These are phyloP conservation scores for Arctostaphylos glauca DNA, from an alignment of 148 eudicot species.

Conservation along the genomic window DNA sequence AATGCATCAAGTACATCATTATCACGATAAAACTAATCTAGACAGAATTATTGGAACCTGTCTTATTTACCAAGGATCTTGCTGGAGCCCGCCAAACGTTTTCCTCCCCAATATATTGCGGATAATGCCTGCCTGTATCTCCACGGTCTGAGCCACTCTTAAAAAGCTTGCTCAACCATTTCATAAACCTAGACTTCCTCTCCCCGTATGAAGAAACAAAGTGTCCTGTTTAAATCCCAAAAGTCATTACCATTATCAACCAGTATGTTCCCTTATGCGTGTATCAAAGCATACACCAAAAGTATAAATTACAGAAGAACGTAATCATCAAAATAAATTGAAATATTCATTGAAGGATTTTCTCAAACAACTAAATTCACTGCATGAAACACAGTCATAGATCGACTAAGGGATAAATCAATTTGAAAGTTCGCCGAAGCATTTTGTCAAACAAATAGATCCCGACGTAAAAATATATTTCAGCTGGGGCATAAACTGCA, in stretches of 20 bases:
- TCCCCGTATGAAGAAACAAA: conserved; percentile 54
- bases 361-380: too few relatives aligned
- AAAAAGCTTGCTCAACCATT: conserved; percentile 83
- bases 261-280: neutral
- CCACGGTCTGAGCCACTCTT: conserved; percentile 60
- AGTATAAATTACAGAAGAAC: neutral
- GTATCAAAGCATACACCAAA: neutral
- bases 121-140: conserved; percentile 37
- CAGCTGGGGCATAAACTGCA: neutral
- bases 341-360: neutral
- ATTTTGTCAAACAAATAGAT: conserved; percentile 32
- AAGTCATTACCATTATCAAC: conserved; percentile 13
- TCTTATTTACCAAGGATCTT: conserved; percentile 60
- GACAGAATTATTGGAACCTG: neutral
- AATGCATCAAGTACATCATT: neutral
- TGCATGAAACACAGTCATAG: too few relatives aligned
- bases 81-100: conserved; percentile 63
- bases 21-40: neutral
- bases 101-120: conserved; percentile 73
- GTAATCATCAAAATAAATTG: neutral
- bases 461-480: neutral
- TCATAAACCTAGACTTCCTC: conserved; percentile 73
- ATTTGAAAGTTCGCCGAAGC: neutral
- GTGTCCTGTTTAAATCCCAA: conserved; percentile 41
- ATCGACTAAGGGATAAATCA: too few relatives aligned